Evolutionary conservation across 306 rosid genomes (phyloP).

Genomic region (Boehmeria nivea): DNA sequence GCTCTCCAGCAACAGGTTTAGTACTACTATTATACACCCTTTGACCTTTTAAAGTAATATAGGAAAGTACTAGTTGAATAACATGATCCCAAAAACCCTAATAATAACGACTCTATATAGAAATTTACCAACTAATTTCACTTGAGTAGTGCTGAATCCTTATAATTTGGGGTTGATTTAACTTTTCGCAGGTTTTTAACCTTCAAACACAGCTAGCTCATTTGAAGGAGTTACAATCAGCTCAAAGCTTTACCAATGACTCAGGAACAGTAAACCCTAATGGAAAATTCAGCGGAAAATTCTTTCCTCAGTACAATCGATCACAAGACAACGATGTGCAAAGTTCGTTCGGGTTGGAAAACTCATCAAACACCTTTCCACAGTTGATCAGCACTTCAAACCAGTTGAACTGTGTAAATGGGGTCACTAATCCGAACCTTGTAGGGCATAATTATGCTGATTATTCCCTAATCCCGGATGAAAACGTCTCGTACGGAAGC

Average conservation of each 20-base stretch:
- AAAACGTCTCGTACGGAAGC: constrained; percentile 59
- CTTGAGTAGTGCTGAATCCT: background rate
- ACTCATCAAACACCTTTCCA: constrained; percentile 25
- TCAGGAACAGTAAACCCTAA: constrained; percentile 51
- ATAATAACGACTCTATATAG: background rate
- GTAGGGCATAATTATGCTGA: constrained; percentile 34
- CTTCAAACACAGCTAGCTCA: constrained; percentile 82
- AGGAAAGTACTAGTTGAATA: background rate
- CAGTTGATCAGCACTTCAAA: constrained; percentile 33
- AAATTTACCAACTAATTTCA: background rate
- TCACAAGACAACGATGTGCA: constrained; percentile 53
- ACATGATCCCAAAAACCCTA: background rate
- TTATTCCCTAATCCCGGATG: constrained; percentile 37
- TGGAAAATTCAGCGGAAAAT: constrained; percentile 38
- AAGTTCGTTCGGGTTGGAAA: constrained; percentile 45
- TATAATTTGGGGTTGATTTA: background rate
- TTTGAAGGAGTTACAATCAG: constrained; percentile 63
- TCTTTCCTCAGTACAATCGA: constrained; percentile 9
- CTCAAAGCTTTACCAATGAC: constrained; percentile 44
- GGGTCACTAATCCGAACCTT: constrained; percentile 37
- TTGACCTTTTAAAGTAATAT: background rate
- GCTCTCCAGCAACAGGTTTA: constrained; percentile 91
- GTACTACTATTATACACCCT: too few species aligned
- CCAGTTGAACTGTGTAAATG: constrained; percentile 29
- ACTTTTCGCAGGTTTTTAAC: constrained; percentile 66